Conservation (phyloP, 768 basidiomycete species). For the Mycena venus region DNA sequence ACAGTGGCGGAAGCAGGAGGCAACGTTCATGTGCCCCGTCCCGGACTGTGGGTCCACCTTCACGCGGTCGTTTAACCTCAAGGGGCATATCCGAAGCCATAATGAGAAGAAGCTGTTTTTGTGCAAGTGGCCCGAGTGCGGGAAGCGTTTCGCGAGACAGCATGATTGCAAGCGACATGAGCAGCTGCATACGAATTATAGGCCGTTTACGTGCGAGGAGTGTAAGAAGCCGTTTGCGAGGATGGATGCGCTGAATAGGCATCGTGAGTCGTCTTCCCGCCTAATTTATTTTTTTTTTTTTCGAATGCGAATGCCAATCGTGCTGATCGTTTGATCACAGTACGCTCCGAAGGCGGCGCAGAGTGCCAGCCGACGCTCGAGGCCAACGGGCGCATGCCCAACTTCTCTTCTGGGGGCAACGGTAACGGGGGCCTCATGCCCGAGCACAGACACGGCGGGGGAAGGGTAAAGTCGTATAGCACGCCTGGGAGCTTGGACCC, state of each 20-base stretch:
- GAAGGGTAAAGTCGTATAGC: too few relatives aligned
- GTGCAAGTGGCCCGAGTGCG: slow-evolving; percentile 95
- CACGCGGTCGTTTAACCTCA: slow-evolving; percentile 93
- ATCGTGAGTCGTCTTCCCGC: slow-evolving; percentile 73
- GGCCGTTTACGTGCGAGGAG: slow-evolving; percentile 94
- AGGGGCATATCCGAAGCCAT: slow-evolving; percentile 95
- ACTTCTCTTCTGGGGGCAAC: slow-evolving; percentile 5
- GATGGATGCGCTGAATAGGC: slow-evolving; percentile 95
- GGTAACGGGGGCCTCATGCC: too few relatives aligned
- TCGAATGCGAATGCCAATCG: neutral
- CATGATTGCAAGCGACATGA: slow-evolving; percentile 98
- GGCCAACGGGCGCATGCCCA: slow-evolving; percentile 35
- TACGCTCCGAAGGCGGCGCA: slow-evolving; percentile 85
- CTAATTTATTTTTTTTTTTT: neutral
- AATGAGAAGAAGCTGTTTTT: slow-evolving; percentile 87
- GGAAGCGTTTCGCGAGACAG: slow-evolving; percentile 93
- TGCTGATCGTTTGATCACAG: slow-evolving; percentile 51
- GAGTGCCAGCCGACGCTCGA: slow-evolving; percentile 71
- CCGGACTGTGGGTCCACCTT: slow-evolving; percentile 90
- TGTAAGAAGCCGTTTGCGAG: slow-evolving; percentile 94
- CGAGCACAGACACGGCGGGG: too few relatives aligned
- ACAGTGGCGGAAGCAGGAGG: slow-evolving; percentile 90
- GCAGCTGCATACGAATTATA: slow-evolving; percentile 91
- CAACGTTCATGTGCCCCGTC: slow-evolving; percentile 86
- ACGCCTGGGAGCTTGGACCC: too few relatives aligned